A percentile compares a stretch with the other conserved stretches of the same genome.
phyloP scores from a whole-genome alignment of 2,329 filamentous ascomycete genomes.

The Penicillium sp. region DNA sequence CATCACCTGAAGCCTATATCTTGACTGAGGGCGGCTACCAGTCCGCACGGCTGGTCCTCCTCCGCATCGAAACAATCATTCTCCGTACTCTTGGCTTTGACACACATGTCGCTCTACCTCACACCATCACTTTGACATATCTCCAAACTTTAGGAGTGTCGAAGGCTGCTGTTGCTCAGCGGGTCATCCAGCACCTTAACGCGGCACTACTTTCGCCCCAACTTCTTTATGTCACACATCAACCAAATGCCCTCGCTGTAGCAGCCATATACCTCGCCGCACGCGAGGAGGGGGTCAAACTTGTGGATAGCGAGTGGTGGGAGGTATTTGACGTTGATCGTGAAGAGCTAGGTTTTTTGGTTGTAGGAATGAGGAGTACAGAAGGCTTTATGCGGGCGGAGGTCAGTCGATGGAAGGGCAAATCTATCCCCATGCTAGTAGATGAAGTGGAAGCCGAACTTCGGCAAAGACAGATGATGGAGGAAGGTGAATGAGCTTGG shows the following conservation, averaged over 20 bases:
- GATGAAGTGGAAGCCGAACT: slow-evolving; percentile 61
- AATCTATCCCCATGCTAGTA: slow-evolving; percentile 58
- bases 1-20: slow-evolving; percentile 60
- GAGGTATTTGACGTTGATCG: slow-evolving; percentile 95
- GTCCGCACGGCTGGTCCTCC: slow-evolving; percentile 61
- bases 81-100: slow-evolving; percentile 76
- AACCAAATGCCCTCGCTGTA: slow-evolving; percentile 79
- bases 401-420: slow-evolving; percentile 54
- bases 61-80: slow-evolving; percentile 74
- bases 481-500: slow-evolving; percentile 39
- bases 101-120: slow-evolving; percentile 79
- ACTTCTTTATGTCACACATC: slow-evolving; percentile 85
- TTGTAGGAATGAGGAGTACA: slow-evolving; percentile 79
- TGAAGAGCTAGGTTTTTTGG: slow-evolving; percentile 89
- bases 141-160: slow-evolving; percentile 81
- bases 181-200: slow-evolving; percentile 78
- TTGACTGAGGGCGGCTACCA: slow-evolving; percentile 73
- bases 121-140: slow-evolving; percentile 85
- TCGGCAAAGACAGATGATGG: slow-evolving; percentile 49
- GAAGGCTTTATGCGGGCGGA: slow-evolving; percentile 66
- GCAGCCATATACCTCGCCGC: slow-evolving; percentile 90
- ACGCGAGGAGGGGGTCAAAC: slow-evolving; percentile 69
- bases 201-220: slow-evolving; percentile 82
- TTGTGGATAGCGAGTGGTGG: slow-evolving; percentile 91
- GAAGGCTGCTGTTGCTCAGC: slow-evolving; percentile 57